phyloP scores from a whole-genome alignment of 1,139 yeast genomes.

The Protomyces pachydermus region DNA sequence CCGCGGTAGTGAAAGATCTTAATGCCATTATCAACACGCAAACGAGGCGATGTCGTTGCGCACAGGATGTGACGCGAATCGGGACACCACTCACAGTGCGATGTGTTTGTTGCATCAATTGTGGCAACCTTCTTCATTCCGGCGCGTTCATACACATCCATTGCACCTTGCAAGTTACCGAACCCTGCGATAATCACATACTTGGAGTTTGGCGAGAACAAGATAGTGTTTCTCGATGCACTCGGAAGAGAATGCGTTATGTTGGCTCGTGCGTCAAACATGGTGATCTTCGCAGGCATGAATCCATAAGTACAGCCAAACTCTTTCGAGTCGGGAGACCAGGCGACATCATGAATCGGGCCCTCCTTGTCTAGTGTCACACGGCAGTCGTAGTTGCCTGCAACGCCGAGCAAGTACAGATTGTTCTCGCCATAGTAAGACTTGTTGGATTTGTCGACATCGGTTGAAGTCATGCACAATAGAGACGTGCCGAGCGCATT shows the following conservation, averaged over 20 bases:
- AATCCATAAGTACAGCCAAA: slow-evolving; percentile 94
- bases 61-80: slow-evolving; percentile 90
- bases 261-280: slow-evolving; percentile 92
- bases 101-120: slow-evolving; percentile 88
- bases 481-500: slow-evolving; percentile 90
- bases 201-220: slow-evolving; percentile 91
- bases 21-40: slow-evolving; percentile 93
- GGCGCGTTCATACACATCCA: slow-evolving; percentile 89
- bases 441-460: slow-evolving; percentile 89
- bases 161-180: slow-evolving; percentile 95
- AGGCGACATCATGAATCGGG: slow-evolving; percentile 92
- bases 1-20: slow-evolving; percentile 93
- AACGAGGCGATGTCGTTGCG: slow-evolving; percentile 94
- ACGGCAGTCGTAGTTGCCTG: slow-evolving; percentile 86
- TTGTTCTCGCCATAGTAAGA: slow-evolving; percentile 97
- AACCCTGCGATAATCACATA: slow-evolving; percentile 92
- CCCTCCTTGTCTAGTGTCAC: slow-evolving; percentile 87
- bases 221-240: slow-evolving; percentile 81
- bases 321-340: slow-evolving; percentile 96
- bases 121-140: slow-evolving; percentile 73
- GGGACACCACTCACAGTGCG: slow-evolving; percentile 98
- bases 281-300: slow-evolving; percentile 95
- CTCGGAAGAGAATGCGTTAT: slow-evolving; percentile 76
- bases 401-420: slow-evolving; percentile 80
- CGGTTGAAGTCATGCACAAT: slow-evolving; percentile 89